Conservation (phyloP, 495 filamentous ascomycete genomes). For the Xanthoparmelia taractica region DNA sequence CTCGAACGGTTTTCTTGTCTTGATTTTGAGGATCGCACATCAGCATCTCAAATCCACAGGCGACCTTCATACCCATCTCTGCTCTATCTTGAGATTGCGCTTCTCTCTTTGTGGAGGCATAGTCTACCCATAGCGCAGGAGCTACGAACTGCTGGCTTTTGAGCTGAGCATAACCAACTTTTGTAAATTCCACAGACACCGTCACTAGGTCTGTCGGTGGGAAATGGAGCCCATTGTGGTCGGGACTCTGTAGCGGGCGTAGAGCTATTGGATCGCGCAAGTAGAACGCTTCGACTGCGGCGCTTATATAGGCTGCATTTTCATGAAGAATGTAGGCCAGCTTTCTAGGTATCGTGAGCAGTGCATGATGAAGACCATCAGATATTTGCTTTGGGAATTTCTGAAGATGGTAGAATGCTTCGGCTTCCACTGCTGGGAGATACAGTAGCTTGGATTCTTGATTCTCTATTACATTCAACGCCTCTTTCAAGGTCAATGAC, state of each 20-base stretch:
- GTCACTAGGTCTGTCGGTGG: conserved; percentile 71
- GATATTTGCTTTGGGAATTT: conserved; percentile 71
- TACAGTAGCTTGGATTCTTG: conserved; percentile 50
- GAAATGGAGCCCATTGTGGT: conserved; percentile 47
- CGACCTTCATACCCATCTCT: conserved; percentile 81
- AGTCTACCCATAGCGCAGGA: conserved; percentile 54
- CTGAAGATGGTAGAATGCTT: conserved; percentile 79
- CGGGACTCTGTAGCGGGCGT: conserved; percentile 53
- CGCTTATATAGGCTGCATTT: conserved; percentile 63
- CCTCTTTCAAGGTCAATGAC: conserved; percentile 51
- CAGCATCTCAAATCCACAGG: conserved; percentile 89
- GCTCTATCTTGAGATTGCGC: conserved; percentile 39
- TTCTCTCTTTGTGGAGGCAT: conserved; percentile 34
- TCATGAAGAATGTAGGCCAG: conserved; percentile 73
- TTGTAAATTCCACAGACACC: conserved; percentile 71
- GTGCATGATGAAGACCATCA: conserved; percentile 61
- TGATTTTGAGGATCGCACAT: conserved; percentile 54
- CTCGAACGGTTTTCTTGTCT: conserved; percentile 57
- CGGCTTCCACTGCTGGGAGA: conserved; percentile 66
- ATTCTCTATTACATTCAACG: conserved; percentile 48
- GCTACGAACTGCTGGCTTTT: conserved; percentile 77
- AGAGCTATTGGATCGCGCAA: conserved; percentile 76
- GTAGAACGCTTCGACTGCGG: conserved; percentile 88
- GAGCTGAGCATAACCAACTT: conserved; percentile 82
- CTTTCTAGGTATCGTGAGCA: conserved; percentile 68